phyloP scores from a whole-genome alignment of 2,329 filamentous ascomycete species.

The Dendrostoma leiphaemia region DNA sequence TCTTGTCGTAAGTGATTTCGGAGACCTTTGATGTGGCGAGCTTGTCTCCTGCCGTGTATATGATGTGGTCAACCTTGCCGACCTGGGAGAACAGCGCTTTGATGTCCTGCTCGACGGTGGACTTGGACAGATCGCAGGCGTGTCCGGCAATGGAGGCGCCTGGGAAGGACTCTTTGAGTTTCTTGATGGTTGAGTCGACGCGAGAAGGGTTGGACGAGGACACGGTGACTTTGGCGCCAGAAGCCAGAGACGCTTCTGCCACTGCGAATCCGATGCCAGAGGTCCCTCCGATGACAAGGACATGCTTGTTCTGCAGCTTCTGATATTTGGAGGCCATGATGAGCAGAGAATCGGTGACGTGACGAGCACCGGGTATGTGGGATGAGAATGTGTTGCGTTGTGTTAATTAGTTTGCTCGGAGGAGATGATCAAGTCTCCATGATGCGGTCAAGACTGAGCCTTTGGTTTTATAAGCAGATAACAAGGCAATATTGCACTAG shows the following conservation, averaged over 20 bases:
- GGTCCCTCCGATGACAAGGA: conserved; percentile 63
- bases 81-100: conserved; percentile 25
- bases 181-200: conserved; percentile 42
- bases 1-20: conserved; percentile 26
- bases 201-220: conserved; percentile 54
- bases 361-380: too few species aligned
- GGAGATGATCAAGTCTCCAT: too few species aligned
- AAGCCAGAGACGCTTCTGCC: conserved; percentile 55
- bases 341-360: too few species aligned
- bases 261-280: conserved; percentile 62
- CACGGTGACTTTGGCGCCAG: conserved; percentile 56
- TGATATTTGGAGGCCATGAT: conserved; percentile 29
- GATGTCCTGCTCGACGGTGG: conserved; percentile 30
- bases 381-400: too few species aligned
- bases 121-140: conserved; percentile 26
- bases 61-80: conserved; percentile 24
- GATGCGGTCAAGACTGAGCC: too few species aligned
- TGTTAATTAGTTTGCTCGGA: too few species aligned
- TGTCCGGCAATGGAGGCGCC: conserved; percentile 27
- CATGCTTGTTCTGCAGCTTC: conserved; percentile 34
- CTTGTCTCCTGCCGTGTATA: conserved; percentile 30
- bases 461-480: too few species aligned
- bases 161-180: conserved; percentile 16
- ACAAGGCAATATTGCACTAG: too few species aligned
- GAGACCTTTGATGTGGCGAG: conserved; percentile 21